Evolutionary conservation across 768 basidiomycete species (phyloP), one percentile per base, ranked within the genome.

Genomic region (Myochromella boudieri): DNA sequence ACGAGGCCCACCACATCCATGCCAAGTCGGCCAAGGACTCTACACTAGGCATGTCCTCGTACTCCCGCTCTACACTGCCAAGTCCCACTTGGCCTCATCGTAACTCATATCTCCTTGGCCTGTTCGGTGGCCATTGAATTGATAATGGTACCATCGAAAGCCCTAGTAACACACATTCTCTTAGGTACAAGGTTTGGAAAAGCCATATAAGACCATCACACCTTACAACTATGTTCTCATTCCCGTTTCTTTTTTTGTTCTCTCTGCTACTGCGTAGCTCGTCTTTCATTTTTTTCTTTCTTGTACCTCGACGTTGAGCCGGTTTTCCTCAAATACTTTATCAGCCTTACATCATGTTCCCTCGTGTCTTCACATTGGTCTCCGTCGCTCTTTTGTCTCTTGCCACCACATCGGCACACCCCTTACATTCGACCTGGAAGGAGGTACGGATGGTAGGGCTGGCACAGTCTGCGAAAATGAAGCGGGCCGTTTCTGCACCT

Each of bases 371-470:
- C 10, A 17, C 29, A 6, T 27, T 38, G 24, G 24, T 31, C 14
- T 38, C 29, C 32, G 31, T 49, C 25, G 48, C 42, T 36, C 33
- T 43, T 18, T 26, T 48, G 10, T 49, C 41, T 24, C 15, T 33
- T 11, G 42, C 25, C 6, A 18, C 25, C n/a, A 37, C 45, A 14
- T 42, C 42, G 8, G 42, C 42, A 21, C 44, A 46, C 26, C 44
- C 34, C 10, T 21, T 21, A 11, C 37, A 46, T 17, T 11, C 37
- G 20, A 29, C 37, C 14, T 17, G 37, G 28, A 24, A 28, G 4
- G 45, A 46, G 18, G 6, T 39, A 9, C 28, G 28, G 29, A 57
- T 62, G 37, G 32, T 57, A 27, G 54, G 56, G 25, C 50, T 52
- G 22, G 27, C 44, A 11, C 49, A 48, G n/a, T 58, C 60, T 8